Percentiles rank a stretch among this genome's conserved stretches.
Evolutionary conservation across 176 grass and related monocot genomes (phyloP).

Genomic region (Avena sativa): DNA sequence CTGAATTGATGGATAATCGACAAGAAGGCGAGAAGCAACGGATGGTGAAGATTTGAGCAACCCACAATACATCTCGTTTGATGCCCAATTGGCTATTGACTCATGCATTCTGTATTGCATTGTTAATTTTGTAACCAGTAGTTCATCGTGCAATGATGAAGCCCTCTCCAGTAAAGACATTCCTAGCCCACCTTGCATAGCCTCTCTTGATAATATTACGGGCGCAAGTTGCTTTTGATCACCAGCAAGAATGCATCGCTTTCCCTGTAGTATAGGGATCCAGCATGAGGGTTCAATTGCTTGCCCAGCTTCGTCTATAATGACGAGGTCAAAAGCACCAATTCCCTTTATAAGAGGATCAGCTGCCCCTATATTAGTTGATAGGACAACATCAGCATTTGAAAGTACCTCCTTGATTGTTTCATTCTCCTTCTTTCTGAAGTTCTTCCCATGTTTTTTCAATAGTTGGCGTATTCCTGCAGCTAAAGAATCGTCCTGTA

Average conservation of each 20-base stretch:
- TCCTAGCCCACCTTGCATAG: slow-evolving; percentile 78
- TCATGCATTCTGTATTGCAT: slow-evolving; percentile 88
- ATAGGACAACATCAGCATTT: slow-evolving; percentile 76
- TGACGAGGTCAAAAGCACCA: slow-evolving; percentile 78
- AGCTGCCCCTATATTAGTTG: slow-evolving; percentile 82
- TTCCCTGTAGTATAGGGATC: slow-evolving; percentile 92
- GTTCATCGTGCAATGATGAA: slow-evolving; percentile 66
- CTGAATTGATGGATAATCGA: slow-evolving; percentile 78
- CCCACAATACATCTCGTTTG: slow-evolving; percentile 86
- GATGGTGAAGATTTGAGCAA: slow-evolving; percentile 65
- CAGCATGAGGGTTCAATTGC: slow-evolving; percentile 90
- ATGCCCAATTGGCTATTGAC: slow-evolving; percentile 90
- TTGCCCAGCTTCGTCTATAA: slow-evolving; percentile 93
- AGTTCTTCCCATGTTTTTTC: slow-evolving; percentile 77
- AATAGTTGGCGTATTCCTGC: slow-evolving; percentile 78
- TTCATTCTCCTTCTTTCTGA: slow-evolving; percentile 85
- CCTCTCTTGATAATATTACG: slow-evolving; percentile 83
- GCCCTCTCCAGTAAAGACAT: slow-evolving; percentile 89
- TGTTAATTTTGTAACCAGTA: slow-evolving; percentile 67
- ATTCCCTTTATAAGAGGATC: slow-evolving; percentile 76
- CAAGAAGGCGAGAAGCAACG: slow-evolving; percentile 75
- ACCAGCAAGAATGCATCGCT: slow-evolving; percentile 83
- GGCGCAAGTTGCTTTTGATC: slow-evolving; percentile 84
- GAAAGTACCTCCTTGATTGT: slow-evolving; percentile 72
- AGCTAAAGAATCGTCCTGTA: slow-evolving; percentile 72